These are phyloP conservation scores for Saturnispora sekii DNA, from an alignment of 805 yeast species.

Conservation along the genomic window DNA sequence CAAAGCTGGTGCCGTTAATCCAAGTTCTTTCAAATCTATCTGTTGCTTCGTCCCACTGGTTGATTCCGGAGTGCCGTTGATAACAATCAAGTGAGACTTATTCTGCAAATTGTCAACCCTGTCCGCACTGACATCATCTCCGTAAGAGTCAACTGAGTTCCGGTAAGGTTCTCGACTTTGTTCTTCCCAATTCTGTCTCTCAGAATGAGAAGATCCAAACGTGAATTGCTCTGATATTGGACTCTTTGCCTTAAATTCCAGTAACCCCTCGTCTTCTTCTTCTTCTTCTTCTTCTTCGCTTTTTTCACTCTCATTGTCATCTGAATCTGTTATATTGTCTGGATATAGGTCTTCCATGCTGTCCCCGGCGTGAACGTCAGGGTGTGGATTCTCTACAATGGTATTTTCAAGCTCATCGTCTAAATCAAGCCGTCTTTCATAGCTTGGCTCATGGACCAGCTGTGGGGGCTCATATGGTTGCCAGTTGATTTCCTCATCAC, in stretches of 20 bases:
- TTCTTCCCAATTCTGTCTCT: background rate
- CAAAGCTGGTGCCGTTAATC: background rate
- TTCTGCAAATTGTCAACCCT: background rate
- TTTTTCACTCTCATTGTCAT: background rate
- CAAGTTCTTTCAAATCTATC: background rate
- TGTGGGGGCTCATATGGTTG: background rate
- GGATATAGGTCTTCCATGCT: slow-evolving; percentile 12
- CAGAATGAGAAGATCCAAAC: background rate
- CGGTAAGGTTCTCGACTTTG: slow-evolving; percentile 5
- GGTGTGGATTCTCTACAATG: background rate
- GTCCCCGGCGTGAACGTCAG: background rate
- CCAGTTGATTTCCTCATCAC: background rate
- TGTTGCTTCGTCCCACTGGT: background rate
- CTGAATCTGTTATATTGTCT: background rate
- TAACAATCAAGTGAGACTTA: slow-evolving; percentile 4
- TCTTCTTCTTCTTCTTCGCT: slow-evolving; percentile 2
- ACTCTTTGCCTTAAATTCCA: slow-evolving; percentile 10
- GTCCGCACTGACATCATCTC: background rate
- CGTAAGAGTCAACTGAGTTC: background rate
- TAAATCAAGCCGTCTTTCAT: slow-evolving; percentile 7
- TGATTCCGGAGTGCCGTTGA: slow-evolving; percentile 7
- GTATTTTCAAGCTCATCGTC: slow-evolving; percentile 13
- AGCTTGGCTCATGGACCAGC: background rate
- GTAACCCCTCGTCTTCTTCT: slow-evolving; percentile 5
- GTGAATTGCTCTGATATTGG: background rate